Conservation (phyloP, 2,329 filamentous ascomycete genomes). For the Annulohypoxylon truncatum region DNA sequence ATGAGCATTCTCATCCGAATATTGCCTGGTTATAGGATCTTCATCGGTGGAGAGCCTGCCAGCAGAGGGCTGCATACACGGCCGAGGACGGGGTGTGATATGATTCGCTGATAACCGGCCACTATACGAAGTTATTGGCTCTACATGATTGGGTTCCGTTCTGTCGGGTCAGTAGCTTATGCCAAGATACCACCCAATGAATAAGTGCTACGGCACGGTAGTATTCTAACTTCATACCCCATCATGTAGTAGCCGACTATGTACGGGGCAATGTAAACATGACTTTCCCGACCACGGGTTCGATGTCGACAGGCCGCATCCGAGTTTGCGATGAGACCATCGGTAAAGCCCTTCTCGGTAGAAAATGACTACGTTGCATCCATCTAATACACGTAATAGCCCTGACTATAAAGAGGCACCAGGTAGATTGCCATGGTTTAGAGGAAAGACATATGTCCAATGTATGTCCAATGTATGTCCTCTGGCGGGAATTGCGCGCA, state of each 20-base stretch:
- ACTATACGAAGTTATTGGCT: conserved; percentile 25
- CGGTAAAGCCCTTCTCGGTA: no score
- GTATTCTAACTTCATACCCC: conserved; percentile 10
- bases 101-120: conserved; percentile 24
- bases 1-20: not conserved
- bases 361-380: no score
- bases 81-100: conserved; percentile 11
- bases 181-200: conserved; percentile 29
- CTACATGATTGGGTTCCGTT: conserved; percentile 20
- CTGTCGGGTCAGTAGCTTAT: conserved; percentile 33
- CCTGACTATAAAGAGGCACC: not conserved
- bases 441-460: conserved; percentile 5
- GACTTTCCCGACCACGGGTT: conserved; percentile 1
- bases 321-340: conserved; percentile 1
- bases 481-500: not conserved
- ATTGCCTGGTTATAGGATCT: conserved; percentile 16
- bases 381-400: no score
- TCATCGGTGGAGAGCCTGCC: conserved; percentile 22
- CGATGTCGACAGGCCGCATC: conserved; percentile 7
- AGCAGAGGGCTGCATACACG: conserved; percentile 30
- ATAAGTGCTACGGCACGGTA: conserved; percentile 20
- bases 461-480: no score
- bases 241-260: conserved; percentile 3
- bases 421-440: not conserved
- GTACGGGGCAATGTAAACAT: conserved; percentile 9